Evolutionary conservation across 495 filamentous ascomycete genomes (phyloP), one percentile per base, ranked within the genome.

Genomic region (Penicillium arizonense): DNA sequence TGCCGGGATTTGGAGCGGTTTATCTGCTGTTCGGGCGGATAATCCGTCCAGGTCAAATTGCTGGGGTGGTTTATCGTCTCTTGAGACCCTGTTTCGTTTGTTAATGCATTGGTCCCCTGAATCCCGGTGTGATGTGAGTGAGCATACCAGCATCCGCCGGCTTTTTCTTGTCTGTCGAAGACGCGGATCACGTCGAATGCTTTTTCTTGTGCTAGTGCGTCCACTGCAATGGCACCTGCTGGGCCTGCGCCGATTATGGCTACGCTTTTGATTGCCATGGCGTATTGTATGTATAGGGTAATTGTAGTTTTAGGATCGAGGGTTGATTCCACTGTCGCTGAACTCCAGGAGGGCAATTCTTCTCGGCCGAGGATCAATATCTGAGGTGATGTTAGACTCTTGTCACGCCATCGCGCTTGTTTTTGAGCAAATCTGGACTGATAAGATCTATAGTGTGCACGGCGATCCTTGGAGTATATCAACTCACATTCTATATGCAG

Each of bases 201-300:
- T 47, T 78, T 69, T 55, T 86, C 82, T 54, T 81, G 72, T 18
- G 73, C 72, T 34, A 86, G 60, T 0, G 82, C 81, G 71, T 84
- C 79, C 3, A 82, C 68, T 0, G 82, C 63, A 60, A 84, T 84
- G 44, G 80, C 81, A 9, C 82, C 82, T 0, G 81, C 70, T 9
- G 82, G 82, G 3, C 82, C 81, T 2, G 79, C 72, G 9, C 82
- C 81, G 52, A 86, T 82, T 4, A 86, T 72, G 16, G 82, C 82
- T 10, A 85, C 73, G 18, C 75, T 70, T 59, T 79, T 82, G 23
- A 76, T 57, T 6, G 52, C 18, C 63, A 68, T 63, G 16, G n/a
- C 52, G 4, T 16, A 4, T 23, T 33, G 34, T 30, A 39, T 6
- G 8, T n/a, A 33, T 21, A 11, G 33, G 9, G 33, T n/a, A 33